Evolutionary conservation across 345 rosid species (phyloP), one percentile per base, ranked within the genome.

Genomic region (Acer negundo): DNA sequence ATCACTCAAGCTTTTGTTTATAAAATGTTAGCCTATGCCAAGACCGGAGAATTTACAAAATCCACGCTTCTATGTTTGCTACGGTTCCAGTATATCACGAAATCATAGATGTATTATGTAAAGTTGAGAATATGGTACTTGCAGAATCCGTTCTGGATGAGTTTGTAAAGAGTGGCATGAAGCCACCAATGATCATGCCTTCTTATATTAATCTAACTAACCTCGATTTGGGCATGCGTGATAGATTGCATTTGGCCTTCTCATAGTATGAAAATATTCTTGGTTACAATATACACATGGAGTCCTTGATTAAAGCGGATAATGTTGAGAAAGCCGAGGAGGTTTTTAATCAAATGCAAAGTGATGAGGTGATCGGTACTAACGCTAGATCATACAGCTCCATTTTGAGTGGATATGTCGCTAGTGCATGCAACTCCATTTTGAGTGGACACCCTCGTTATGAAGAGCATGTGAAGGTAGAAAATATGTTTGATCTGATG

Each of bases 1-100:
- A 93, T 96, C 35, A 82, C 97, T 75, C 90, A 82, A 19, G 93
- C 92, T 47, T 93, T 85, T 87, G 92, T 92, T 24, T 93, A 88
- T 78, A 93, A 82, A 83, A 93, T 95, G 89, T 93, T 90, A 85
- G 89, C 83, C 79, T 90, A 87, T 82, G 86, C 97, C 0, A 91
- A 88, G 84, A 72, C 58, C 17, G 90, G 88, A 16, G 84, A 91
- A 42, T 77, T 75, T 72, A 80, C 72, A 61, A 91, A 80, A 81
- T 92, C 94, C 28, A 75, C 88, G 83, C 75, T 13, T 75, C 31
- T 86, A 69, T 92, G 92, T 31, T 84, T 16, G 79, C 88, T 24
- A 90, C 81, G 31, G 84, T 89, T 75, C 82, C 87, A 3, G 94
- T 89, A 1, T 96, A 89, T 85, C 97, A 93, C 76, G 90, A 91